Evolutionary conservation across 2,329 filamentous ascomycete genomes (phyloP), one percentile per base, ranked within the genome.

Genomic region (Sporothrix mexicana): DNA sequence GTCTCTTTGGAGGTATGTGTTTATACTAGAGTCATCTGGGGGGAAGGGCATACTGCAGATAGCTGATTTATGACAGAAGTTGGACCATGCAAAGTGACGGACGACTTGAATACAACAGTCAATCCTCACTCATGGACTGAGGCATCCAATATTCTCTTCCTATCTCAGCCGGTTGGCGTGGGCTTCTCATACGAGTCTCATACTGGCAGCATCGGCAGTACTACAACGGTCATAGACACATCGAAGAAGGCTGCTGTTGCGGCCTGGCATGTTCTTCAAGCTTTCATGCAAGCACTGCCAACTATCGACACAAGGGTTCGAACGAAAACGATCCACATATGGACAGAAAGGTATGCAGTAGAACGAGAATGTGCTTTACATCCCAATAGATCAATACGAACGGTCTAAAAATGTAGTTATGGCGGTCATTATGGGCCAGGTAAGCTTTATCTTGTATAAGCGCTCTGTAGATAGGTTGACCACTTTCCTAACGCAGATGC

Each of bases 131-230:
- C 86, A 1, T 90, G 87, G 87, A 64, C 70, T 51, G 70, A 73
- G 45, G 62, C 53, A 25, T 86, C 85, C 73, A 91, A 91, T 74
- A 86, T 91, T 84, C 85, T 92, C 8, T 91, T 89, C 8, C 79
- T 92, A 74, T 90, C 92, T 77, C 87, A 92, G 79, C 90, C 78
- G 0, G 76, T 78, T 73, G 79, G 77, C 66, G 77, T 77, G 1
- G 79, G 79, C 10, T 79, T 79, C 75, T 80, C 78, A 30, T 80
- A 80, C 64, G 76, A 78, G 55, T 75, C 45, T 3, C 43, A n/a
- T 3, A 20, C 6, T 36, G 9, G 51, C n/a, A 49, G 5, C 36
- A 12, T 20, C 36, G 49, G 45, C 36, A 59, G 45, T 20, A 4
- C 15, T 6, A 20, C 12, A 12, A 77, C 88, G 6, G 41, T 81